Conservation (phyloP, 257 asterid species). For the Forsythia suspensa region DNA sequence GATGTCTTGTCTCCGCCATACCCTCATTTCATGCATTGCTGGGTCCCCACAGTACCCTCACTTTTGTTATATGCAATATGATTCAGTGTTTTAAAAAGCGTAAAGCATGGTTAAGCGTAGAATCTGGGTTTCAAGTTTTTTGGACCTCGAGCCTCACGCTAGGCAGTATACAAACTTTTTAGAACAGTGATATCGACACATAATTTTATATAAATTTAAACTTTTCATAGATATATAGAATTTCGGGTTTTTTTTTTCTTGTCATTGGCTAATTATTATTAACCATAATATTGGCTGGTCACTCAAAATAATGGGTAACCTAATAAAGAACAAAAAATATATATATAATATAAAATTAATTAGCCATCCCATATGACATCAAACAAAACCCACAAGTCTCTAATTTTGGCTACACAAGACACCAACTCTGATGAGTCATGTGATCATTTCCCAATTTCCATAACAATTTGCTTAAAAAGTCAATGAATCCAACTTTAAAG, state of each 20-base stretch:
- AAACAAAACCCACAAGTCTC: slow-evolving; percentile 5
- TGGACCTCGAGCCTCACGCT: no score
- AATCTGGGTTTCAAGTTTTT: no score
- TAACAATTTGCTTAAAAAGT: slow-evolving; percentile 33
- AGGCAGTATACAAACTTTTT: no score
- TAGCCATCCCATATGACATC: neutral
- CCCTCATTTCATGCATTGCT: neutral
- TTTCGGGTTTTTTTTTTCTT: no score
- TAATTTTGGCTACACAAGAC: neutral
- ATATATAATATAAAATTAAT: neutral
- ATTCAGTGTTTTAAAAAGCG: no score
- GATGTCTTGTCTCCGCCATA: slow-evolving; percentile 36
- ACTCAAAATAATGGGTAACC: neutral
- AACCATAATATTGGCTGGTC: neutral
- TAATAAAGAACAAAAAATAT: neutral
- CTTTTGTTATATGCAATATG: neutral
- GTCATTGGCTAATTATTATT: no score
- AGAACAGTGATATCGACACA: no score
- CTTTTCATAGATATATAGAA: no score
- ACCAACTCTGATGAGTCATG: slow-evolving; percentile 23
- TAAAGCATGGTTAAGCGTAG: no score
- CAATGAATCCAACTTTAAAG: slow-evolving; percentile 33
- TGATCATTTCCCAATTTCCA: slow-evolving; percentile 24
- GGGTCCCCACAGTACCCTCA: slow-evolving; percentile 7
- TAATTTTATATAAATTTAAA: no score